phyloP scores from a whole-genome alignment of 176 grass and related monocot genomes.

The Saccharum officinarum region DNA sequence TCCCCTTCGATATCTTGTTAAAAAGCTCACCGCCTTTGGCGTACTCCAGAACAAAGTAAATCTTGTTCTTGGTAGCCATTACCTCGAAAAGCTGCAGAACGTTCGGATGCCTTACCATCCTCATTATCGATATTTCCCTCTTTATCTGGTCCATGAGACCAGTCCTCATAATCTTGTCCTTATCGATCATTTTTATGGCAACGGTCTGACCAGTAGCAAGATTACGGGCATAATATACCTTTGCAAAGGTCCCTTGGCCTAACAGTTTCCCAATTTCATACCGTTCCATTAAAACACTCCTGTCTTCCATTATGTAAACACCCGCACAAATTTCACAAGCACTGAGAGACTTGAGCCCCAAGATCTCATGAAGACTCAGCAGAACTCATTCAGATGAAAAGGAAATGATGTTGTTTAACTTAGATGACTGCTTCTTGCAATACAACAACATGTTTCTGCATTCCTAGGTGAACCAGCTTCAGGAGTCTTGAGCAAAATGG shows the following conservation, averaged over 20 bases:
- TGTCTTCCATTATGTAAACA: slow-evolving; percentile 46
- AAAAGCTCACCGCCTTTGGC: slow-evolving; percentile 84
- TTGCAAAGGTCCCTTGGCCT: slow-evolving; percentile 81
- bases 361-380: background rate
- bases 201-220: slow-evolving; percentile 54
- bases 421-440: slow-evolving; percentile 22
- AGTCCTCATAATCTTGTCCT: slow-evolving; percentile 79
- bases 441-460: slow-evolving; percentile 43
- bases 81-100: slow-evolving; percentile 74
- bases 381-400: slow-evolving; percentile 12
- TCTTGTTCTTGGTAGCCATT: slow-evolving; percentile 87
- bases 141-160: slow-evolving; percentile 83
- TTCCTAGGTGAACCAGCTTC: slow-evolving; percentile 20
- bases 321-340: background rate
- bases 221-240: slow-evolving; percentile 74
- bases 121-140: slow-evolving; percentile 75
- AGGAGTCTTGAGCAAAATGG: background rate
- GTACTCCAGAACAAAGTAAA: slow-evolving; percentile 82
- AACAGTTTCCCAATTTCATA: slow-evolving; percentile 71
- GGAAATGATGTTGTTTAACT: background rate
- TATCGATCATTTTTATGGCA: slow-evolving; percentile 87
- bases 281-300: slow-evolving; percentile 57
- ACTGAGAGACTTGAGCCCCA: background rate
- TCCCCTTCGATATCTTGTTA: slow-evolving; percentile 65
- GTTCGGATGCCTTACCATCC: slow-evolving; percentile 73